phyloP scores from a whole-genome alignment of 2,329 filamentous ascomycete species.

The Exophiala sideris region DNA sequence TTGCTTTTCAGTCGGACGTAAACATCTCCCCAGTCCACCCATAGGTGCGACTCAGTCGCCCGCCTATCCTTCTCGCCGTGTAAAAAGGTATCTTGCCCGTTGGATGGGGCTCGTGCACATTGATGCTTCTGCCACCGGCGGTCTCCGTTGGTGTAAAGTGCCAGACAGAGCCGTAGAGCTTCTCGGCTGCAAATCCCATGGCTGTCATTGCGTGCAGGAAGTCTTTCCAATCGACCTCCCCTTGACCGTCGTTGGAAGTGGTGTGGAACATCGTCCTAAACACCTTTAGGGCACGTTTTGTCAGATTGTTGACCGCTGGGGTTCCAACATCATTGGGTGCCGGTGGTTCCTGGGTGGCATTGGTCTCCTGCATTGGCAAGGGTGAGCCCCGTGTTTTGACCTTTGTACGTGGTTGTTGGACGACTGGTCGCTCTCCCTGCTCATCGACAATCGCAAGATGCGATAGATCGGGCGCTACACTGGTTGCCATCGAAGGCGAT shows the following conservation, averaged over 20 bases:
- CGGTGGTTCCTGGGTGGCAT: neutral
- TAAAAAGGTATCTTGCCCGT: slow-evolving; percentile 49
- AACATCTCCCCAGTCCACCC: slow-evolving; percentile 30
- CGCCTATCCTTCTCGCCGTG: slow-evolving; percentile 46
- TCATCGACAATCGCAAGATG: neutral
- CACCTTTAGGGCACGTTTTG: slow-evolving; percentile 41
- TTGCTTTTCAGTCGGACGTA: neutral
- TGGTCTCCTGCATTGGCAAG: neutral
- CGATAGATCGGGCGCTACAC: neutral
- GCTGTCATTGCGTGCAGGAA: slow-evolving; percentile 52
- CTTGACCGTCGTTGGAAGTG: slow-evolving; percentile 35
- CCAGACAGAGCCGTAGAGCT: slow-evolving; percentile 61
- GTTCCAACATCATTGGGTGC: neutral
- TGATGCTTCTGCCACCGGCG: slow-evolving; percentile 41
- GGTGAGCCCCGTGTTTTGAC: no score
- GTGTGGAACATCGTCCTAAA: slow-evolving; percentile 44
- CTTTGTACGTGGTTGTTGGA: no score
- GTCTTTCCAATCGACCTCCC: slow-evolving; percentile 53
- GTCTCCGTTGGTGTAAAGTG: slow-evolving; percentile 48
- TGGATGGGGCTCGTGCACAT: slow-evolving; percentile 61
- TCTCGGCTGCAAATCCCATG: slow-evolving; percentile 52
- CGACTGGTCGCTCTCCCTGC: no score
- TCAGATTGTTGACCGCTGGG: slow-evolving; percentile 34
- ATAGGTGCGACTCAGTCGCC: slow-evolving; percentile 50
- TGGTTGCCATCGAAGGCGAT: neutral